Conservation (phyloP, 306 rosid genomes). For the Corylus americana region DNA sequence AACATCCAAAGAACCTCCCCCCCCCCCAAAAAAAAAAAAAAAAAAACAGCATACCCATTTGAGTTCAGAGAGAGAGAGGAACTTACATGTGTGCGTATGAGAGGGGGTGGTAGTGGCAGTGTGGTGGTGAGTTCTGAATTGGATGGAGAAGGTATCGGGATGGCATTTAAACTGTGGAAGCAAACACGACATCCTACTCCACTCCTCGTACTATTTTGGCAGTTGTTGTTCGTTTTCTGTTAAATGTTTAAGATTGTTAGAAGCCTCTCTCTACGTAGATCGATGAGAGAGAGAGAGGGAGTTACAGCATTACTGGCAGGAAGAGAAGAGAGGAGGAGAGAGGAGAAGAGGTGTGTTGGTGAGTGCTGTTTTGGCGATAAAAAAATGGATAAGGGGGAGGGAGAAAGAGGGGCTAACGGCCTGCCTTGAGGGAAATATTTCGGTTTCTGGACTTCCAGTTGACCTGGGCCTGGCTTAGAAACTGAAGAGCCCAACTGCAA, state of each 20-base stretch:
- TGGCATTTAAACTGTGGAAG: conserved; percentile 75
- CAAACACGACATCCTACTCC: conserved; percentile 66
- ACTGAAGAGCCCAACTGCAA: no score
- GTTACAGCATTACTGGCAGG: background rate
- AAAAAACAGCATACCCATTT: conserved; percentile 1
- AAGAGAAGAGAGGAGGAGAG: background rate
- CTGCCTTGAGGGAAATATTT: background rate
- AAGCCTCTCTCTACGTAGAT: background rate
- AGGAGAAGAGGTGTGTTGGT: conserved; percentile 30
- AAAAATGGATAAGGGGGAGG: conserved; percentile 30
- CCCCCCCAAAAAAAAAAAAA: background rate
- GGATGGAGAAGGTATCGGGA: conserved; percentile 51
- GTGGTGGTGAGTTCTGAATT: conserved; percentile 44
- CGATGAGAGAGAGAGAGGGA: conserved; percentile 2
- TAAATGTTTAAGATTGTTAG: background rate
- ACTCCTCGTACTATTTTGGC: background rate
- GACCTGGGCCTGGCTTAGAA: no score
- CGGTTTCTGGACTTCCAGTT: no score
- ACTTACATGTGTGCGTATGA: conserved; percentile 37
- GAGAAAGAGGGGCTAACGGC: background rate
- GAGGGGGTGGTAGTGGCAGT: conserved; percentile 16
- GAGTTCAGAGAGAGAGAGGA: background rate
- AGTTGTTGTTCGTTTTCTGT: background rate
- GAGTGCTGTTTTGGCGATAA: conserved; percentile 24
- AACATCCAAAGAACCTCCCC: background rate